Evolutionary conservation across 2,329 filamentous ascomycete species (phyloP).

Genomic region (Botrytis hyacinthi): DNA sequence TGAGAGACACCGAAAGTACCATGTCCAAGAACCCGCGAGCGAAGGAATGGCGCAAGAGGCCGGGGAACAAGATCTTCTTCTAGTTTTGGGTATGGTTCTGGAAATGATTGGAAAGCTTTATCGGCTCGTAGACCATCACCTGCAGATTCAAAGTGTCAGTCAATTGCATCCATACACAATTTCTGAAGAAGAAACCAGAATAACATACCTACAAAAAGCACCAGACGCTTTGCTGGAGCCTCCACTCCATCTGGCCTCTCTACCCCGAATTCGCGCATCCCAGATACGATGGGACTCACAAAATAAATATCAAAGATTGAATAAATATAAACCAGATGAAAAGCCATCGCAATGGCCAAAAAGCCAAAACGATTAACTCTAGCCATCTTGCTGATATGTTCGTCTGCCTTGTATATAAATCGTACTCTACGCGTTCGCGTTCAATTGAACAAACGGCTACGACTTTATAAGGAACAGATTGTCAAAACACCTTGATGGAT

Average conservation of each 20-base stretch:
- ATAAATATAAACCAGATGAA: constrained; percentile 89
- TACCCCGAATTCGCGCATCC: constrained; percentile 80
- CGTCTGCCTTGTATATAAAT: background rate
- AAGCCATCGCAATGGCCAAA: constrained; percentile 81
- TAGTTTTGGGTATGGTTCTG: constrained; percentile 73
- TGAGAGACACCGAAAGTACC: constrained; percentile 98
- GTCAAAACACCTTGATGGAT: constrained; percentile 9
- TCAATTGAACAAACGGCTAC: constrained; percentile 12
- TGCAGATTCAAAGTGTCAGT: constrained; percentile 37
- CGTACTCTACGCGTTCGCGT: constrained; percentile 12
- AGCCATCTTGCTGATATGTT: constrained; percentile 46
- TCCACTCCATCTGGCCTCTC: constrained; percentile 57
- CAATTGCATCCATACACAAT: background rate
- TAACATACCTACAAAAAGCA: constrained; percentile 81
- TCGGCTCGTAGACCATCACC: constrained; percentile 93
- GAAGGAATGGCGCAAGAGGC: constrained; percentile 85
- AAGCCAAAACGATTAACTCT: constrained; percentile 71
- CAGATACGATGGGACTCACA: constrained; percentile 92
- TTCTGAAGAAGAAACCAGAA: background rate
- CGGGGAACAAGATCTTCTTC: constrained; percentile 67
- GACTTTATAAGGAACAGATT: constrained; percentile 11
- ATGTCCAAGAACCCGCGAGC: constrained; percentile 81
- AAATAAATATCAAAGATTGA: constrained; percentile 99
- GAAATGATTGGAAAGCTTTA: constrained; percentile 93
- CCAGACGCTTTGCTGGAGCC: constrained; percentile 83